These are phyloP conservation scores for Apostasia shenzhenica DNA, from an alignment of 106 monocot species.

Conservation along the genomic window DNA sequence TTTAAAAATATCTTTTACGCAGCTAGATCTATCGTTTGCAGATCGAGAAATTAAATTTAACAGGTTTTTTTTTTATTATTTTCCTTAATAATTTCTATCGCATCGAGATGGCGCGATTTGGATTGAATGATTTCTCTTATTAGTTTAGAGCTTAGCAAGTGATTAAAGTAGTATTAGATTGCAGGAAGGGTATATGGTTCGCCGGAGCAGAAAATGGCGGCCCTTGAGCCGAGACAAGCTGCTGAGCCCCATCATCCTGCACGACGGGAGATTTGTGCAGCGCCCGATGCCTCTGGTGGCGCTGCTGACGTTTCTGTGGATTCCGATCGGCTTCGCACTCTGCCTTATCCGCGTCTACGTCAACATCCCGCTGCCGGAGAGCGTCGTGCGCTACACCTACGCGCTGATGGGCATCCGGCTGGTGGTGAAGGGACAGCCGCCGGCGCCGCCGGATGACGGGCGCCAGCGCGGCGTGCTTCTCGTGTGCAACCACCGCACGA, in stretches of 20 bases:
- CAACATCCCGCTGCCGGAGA: slow-evolving; percentile 69
- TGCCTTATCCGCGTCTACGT: slow-evolving; percentile 52
- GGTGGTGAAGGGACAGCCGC: slow-evolving; percentile 55
- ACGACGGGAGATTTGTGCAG: slow-evolving; percentile 78
- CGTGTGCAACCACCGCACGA: slow-evolving; percentile 93
- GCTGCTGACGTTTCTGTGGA: slow-evolving; percentile 76
- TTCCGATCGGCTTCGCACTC: slow-evolving; percentile 66
- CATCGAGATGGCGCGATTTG: no score
- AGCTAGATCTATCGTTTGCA: no score
- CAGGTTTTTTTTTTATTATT: no score
- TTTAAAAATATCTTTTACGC: no score
- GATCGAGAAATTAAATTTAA: no score
- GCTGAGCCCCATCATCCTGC: slow-evolving; percentile 68
- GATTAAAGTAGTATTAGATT: neutral
- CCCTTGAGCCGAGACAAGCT: slow-evolving; percentile 31
- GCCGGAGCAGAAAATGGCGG: slow-evolving; percentile 12
- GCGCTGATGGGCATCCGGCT: slow-evolving; percentile 48
- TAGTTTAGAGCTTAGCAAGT: no score
- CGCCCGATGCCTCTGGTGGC: slow-evolving; percentile 68
- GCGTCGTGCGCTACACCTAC: slow-evolving; percentile 53
- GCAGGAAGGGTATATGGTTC: slow-evolving; percentile 46
- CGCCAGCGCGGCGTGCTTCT: slow-evolving; percentile 62
- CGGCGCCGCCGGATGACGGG: slow-evolving; percentile 23
- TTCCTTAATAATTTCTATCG: no score
- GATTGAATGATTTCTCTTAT: no score